phyloP scores from a whole-genome alignment of 2,329 filamentous ascomycete genomes.

The Leptographium procerum region DNA sequence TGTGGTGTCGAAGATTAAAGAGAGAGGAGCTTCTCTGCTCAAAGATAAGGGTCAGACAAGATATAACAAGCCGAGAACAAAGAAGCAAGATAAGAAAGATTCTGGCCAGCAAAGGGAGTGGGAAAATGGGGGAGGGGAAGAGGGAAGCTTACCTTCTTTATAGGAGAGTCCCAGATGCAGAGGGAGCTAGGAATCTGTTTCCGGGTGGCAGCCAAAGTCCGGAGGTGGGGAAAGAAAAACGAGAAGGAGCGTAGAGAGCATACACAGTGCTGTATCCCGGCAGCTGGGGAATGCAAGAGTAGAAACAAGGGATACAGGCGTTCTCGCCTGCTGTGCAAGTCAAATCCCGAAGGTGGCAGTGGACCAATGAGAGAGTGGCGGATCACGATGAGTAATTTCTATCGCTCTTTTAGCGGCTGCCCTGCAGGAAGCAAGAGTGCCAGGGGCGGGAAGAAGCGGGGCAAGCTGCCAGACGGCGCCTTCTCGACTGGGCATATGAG shows the following conservation, averaged over 20 bases:
- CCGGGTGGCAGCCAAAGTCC: background rate
- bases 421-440: background rate
- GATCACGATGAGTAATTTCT: background rate
- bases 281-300: background rate
- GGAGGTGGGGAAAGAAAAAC: background rate
- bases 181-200: background rate
- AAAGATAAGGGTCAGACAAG: background rate
- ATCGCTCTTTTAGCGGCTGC: background rate
- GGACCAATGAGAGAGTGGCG: background rate
- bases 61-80: background rate
- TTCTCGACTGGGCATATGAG: background rate
- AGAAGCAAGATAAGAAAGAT: background rate
- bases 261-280: background rate
- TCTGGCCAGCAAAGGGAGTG: constrained; percentile 19
- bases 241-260: background rate
- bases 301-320: background rate
- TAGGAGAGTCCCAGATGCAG: background rate
- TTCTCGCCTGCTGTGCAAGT: background rate
- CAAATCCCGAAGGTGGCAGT: background rate
- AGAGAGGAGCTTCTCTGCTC: background rate
- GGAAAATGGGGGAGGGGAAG: constrained; percentile 16
- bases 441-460: background rate
- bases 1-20: background rate
- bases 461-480: background rate
- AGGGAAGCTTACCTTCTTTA: background rate